Conservation (phyloP, 768 basidiomycete genomes). For the Hygrocybe punicea region DNA sequence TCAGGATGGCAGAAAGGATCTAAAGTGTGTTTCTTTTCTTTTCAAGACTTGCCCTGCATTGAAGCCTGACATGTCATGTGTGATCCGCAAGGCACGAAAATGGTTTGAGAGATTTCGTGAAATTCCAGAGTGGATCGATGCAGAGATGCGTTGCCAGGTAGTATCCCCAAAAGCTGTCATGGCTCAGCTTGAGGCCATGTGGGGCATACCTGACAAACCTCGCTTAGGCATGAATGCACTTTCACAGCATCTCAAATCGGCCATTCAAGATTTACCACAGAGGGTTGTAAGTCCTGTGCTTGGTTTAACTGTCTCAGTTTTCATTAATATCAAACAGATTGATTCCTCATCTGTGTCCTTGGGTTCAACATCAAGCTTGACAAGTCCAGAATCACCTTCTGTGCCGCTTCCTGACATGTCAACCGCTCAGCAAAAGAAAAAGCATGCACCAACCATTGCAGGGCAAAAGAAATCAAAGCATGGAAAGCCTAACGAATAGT, state of each 20-base stretch:
- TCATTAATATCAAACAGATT: too few species aligned
- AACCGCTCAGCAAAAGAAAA: not conserved
- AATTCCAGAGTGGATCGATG: slow-evolving; percentile 11
- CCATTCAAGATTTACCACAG: not conserved
- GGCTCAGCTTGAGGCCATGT: not conserved
- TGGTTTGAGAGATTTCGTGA: slow-evolving; percentile 8
- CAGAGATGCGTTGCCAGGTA: not conserved
- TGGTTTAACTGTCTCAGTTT: too few species aligned
- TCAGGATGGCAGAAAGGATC: slow-evolving; percentile 5
- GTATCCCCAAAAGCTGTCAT: not conserved
- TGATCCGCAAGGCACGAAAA: slow-evolving; percentile 4
- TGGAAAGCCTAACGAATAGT: not conserved
- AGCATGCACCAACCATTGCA: not conserved
- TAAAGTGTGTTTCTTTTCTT: not conserved
- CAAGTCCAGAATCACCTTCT: not conserved
- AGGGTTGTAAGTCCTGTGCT: not conserved
- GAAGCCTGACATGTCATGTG: too few species aligned
- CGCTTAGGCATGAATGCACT: not conserved
- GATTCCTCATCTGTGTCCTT: not conserved
- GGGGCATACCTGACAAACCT: not conserved
- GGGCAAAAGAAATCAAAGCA: not conserved
- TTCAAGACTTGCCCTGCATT: not conserved
- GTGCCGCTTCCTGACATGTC: not conserved
- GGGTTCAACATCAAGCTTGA: not conserved
- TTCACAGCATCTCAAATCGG: not conserved